Evolutionary conservation across 2,329 filamentous ascomycete species (phyloP).

Genomic region (Aureobasidium sp.): DNA sequence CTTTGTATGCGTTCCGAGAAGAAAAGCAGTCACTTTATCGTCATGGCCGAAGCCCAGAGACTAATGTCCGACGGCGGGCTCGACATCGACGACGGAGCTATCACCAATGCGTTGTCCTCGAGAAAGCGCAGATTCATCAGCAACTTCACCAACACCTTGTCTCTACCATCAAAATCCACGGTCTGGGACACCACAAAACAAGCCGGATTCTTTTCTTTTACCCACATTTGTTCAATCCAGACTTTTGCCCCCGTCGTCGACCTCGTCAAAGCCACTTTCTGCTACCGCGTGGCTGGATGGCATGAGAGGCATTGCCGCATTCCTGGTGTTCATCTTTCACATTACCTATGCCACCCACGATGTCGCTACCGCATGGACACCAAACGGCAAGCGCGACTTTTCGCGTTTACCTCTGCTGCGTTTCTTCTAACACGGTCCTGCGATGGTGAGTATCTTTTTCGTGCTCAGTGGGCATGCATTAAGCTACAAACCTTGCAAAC

Average conservation of each 20-base stretch:
- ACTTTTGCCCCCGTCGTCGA: not conserved
- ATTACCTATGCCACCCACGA: constrained; percentile 11
- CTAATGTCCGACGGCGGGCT: not conserved
- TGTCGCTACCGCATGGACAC: constrained; percentile 14
- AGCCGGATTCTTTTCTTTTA: not conserved
- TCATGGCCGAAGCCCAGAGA: not conserved
- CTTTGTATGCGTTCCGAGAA: not conserved
- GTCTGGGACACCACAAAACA: not conserved
- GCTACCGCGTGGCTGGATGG: constrained; percentile 20
- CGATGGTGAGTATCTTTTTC: constrained; percentile 54
- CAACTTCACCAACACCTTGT: not conserved
- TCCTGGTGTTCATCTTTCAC: constrained; percentile 20
- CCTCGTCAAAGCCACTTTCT: not conserved
- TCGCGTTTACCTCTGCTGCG: constrained; percentile 47
- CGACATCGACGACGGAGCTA: too few relatives aligned
- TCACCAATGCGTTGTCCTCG: not conserved
- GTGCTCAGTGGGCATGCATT: constrained; percentile 55
- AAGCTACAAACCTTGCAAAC: constrained; percentile 32
- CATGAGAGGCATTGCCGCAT: constrained; percentile 19
- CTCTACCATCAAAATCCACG: not conserved
- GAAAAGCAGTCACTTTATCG: not conserved
- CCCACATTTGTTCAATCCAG: not conserved
- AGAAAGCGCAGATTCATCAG: not conserved
- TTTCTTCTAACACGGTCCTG: constrained; percentile 46
- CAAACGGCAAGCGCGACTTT: constrained; percentile 9